Evolutionary conservation across 495 filamentous ascomycete genomes (phyloP).

Genomic region (Peziza echinospora): DNA sequence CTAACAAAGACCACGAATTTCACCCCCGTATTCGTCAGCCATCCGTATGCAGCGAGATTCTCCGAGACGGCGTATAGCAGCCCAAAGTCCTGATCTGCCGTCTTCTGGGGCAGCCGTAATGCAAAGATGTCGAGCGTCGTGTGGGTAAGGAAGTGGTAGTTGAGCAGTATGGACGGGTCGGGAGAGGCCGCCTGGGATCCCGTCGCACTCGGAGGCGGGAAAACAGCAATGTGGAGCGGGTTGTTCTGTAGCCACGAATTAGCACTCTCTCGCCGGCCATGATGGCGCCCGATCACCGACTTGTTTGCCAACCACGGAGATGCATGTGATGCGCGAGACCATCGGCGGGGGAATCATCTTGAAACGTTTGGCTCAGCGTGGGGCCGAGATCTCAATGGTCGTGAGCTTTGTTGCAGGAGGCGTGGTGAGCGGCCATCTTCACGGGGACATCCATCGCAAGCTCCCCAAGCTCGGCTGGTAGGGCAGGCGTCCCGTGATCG

Average conservation of each 20-base stretch:
- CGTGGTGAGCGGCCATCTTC: too few relatives aligned
- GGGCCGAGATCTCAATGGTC: too few relatives aligned
- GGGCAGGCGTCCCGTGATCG: too few relatives aligned
- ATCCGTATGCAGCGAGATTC: conserved; percentile 75
- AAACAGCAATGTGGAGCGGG: neutral
- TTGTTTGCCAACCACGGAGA: neutral
- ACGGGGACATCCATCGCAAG: too few relatives aligned
- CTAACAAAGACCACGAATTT: conserved; percentile 51
- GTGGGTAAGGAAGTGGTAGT: conserved; percentile 79
- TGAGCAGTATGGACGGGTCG: conserved; percentile 26
- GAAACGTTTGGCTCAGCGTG: too few relatives aligned
- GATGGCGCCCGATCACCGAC: neutral
- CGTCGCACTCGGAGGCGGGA: neutral
- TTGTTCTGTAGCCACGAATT: neutral
- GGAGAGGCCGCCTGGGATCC: neutral
- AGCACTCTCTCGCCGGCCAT: neutral
- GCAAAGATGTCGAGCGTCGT: conserved; percentile 87
- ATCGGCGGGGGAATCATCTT: neutral
- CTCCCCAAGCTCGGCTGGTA: too few relatives aligned
- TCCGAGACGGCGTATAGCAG: conserved; percentile 85
- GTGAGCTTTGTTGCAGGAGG: too few relatives aligned
- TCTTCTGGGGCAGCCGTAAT: conserved; percentile 43
- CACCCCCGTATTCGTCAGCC: conserved; percentile 88
- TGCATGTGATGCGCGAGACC: neutral
- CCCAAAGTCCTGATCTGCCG: conserved; percentile 62